Conservation (phyloP, 768 basidiomycete species). For the Royoungia palumana region DNA sequence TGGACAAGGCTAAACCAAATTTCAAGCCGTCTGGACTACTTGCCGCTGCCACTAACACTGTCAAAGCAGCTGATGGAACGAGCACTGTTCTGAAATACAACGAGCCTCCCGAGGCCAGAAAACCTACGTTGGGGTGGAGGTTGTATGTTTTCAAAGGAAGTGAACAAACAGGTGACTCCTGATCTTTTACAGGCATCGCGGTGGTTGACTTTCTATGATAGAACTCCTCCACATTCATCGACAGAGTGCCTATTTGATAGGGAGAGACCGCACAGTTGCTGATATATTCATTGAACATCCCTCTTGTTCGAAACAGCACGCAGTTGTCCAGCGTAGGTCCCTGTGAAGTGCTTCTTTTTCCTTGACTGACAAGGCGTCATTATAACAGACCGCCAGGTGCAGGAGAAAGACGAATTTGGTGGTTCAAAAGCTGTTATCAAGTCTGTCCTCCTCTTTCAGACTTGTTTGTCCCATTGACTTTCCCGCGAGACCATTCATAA, state of each 20-base stretch:
- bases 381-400: slow-evolving; percentile 69
- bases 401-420: slow-evolving; percentile 86
- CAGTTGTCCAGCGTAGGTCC: slow-evolving; percentile 83
- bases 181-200: neutral
- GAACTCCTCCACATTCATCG: slow-evolving; percentile 89
- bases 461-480: slow-evolving; percentile 7
- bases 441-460: slow-evolving; percentile 45
- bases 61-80: slow-evolving; percentile 69
- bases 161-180: slow-evolving; percentile 82
- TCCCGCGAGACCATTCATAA: slow-evolving; percentile 79
- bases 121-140: slow-evolving; percentile 86
- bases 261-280: slow-evolving; percentile 81
- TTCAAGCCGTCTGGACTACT: slow-evolving; percentile 86
- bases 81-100: slow-evolving; percentile 92
- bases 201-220: slow-evolving; percentile 29
- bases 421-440: slow-evolving; percentile 74
- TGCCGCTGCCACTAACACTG: slow-evolving; percentile 94
- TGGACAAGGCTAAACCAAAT: slow-evolving; percentile 80
- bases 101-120: slow-evolving; percentile 96
- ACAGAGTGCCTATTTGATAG: slow-evolving; percentile 93
- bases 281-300: slow-evolving; percentile 93
- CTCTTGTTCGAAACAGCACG: slow-evolving; percentile 98
- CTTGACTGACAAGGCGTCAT: slow-evolving; percentile 2
- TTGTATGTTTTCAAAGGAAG: slow-evolving; percentile 96
- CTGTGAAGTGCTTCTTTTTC: neutral